These are phyloP conservation scores for Acacia crassicarpa DNA, from an alignment of 306 rosid genomes.

Conservation along the genomic window DNA sequence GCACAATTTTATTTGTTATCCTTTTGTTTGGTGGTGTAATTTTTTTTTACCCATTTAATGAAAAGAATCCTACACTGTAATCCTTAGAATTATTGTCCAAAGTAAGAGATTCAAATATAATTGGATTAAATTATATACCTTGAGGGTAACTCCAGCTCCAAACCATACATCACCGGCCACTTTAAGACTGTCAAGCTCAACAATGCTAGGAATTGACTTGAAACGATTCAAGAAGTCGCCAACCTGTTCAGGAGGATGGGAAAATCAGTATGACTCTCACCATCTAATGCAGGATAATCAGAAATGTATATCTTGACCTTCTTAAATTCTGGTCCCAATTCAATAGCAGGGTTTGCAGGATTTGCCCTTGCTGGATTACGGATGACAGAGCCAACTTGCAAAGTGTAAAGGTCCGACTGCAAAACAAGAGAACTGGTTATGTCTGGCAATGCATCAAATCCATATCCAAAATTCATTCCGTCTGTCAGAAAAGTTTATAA, in stretches of 20 bases:
- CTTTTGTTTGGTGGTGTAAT: not conserved
- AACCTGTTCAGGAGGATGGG: slow-evolving; percentile 51
- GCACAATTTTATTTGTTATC: not conserved
- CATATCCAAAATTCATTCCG: slow-evolving; percentile 4
- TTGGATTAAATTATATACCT: slow-evolving; percentile 50
- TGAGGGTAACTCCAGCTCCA: slow-evolving; percentile 76
- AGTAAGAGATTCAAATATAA: not conserved
- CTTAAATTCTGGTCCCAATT: slow-evolving; percentile 94
- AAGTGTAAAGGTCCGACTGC: slow-evolving; percentile 92
- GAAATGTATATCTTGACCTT: slow-evolving; percentile 54
- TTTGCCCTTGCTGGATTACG: slow-evolving; percentile 68
- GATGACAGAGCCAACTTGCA: slow-evolving; percentile 69
- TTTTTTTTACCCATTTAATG: not conserved
- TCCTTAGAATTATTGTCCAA: not conserved
- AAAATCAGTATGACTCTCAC: slow-evolving; percentile 27
- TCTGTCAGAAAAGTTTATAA: slow-evolving; percentile 33
- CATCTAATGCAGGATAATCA: slow-evolving; percentile 20
- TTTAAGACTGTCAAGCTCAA: slow-evolving; percentile 85
- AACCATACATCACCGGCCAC: slow-evolving; percentile 90
- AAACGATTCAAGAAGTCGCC: slow-evolving; percentile 78
- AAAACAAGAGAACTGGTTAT: slow-evolving; percentile 23
- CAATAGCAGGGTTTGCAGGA: slow-evolving; percentile 88
- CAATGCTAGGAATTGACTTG: slow-evolving; percentile 92
- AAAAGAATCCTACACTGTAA: not conserved
- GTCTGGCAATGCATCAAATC: slow-evolving; percentile 16